Base-by-base conservation (phyloP, 352 stramenopile species). In the Phytophthora kernoviae region DNA sequence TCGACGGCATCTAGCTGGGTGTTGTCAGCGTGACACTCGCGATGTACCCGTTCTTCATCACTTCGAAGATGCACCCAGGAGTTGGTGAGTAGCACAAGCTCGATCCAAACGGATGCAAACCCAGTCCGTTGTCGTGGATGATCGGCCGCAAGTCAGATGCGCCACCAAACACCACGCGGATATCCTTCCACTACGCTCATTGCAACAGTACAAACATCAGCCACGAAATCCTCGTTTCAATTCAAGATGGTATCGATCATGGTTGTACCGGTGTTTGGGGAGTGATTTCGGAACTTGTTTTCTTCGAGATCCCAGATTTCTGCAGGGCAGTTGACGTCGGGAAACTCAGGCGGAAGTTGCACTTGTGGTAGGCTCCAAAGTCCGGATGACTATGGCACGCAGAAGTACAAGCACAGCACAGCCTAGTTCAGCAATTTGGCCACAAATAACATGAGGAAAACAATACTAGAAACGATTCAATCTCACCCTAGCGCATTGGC, bases 281-380 rank as follows among this genome's bases (percentile, higher is more conserved):
- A 3, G 82, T 90, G 26, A 93, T 83, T 41, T 77, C 64, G 1
- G 73, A 63, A 17, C 73, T 75, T 0, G 68, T 65, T 33, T 57
- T 67, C 54, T 87, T 85, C 52, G 75, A 81, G 30, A 79, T 54
- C 0, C 54, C 65, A 17, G 75, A 81, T 39, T 82, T 79, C 40
- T 85, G 73, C 11, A 79, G 60, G 42, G 68, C 66, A 22, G 65
- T 32, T 5, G 69, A 55, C 6, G 64, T 77, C 24, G 81, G 68
- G 39, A 93, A 87, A 48, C 64, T 79, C 39, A 95, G 53, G 15
- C 66, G 75, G 37, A 90, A 95, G 49, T 95, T 95, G 68, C 84
- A 95, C 55, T 95, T 95, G 59, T 91, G 78, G 60, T 93, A 95
- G 12, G 78, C 68, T 11, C 81, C 83, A 55, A 95, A 95, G 34